Evolutionary conservation across 2,329 filamentous ascomycete species (phyloP), one percentile per base, ranked within the genome.

Genomic region (Fusarium zealandicum): DNA sequence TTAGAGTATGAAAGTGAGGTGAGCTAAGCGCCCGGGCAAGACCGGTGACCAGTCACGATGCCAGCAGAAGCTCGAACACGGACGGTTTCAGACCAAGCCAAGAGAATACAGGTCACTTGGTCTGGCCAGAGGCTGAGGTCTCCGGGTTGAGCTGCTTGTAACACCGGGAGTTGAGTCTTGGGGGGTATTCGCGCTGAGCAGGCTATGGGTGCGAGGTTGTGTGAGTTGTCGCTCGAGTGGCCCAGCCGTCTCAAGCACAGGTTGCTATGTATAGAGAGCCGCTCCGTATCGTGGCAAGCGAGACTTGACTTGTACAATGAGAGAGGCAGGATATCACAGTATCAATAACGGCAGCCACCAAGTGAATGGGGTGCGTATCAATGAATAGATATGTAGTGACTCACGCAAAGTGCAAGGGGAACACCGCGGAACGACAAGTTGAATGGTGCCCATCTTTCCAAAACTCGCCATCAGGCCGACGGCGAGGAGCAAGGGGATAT

Each of bases 391-490:
- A 65, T 63, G 65, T 57, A 54, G 59, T 69, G 66, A 68, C 57
- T 68, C 65, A 60, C 51, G 33, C 51, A 64, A 40, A 58, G 48
- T 31, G 54, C 63, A 66, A 65, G 63, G 66, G 64, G 61, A 62
- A 68, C 66, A 65, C 64, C 61, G 17, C 49, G 58, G 61, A 69
- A 51, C 54, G 64, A 64, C 36, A 39, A 49, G 49, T 40, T 58
- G 56, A 66, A 51, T 59, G 59, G 57, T 66, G 64, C 59, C 66
- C 66, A 54, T 52, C 61, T 52, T 57, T 55, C 58, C 64, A 69
- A 65, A 59, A 28, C 53, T 64, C 59, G 22, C 40, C 57, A 61
- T 62, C 51, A 57, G 41, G 38, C 37, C 45, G 40, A 47, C 36
- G 39, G 59, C 54, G 57, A 45, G 32, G 33, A 41, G 42, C 28